Evolutionary conservation across 257 asterid genomes (phyloP), one percentile per base, ranked within the genome.

Genomic region (Capsicum chinense): DNA sequence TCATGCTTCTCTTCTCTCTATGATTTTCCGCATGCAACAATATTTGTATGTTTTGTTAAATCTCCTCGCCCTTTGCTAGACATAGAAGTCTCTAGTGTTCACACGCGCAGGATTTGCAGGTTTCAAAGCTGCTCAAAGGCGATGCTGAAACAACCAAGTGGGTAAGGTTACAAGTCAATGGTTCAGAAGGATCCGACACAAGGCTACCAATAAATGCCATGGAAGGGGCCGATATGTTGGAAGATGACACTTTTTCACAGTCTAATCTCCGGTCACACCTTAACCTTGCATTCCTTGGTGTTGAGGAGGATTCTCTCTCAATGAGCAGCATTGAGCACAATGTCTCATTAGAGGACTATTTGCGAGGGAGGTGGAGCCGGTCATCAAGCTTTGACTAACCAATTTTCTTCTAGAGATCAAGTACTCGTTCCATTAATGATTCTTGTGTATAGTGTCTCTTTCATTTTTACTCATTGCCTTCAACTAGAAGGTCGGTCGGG

Each of bases 311-410:
- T 84, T 90, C 97, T 0, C 83, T 90, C 39, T 95, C 98, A 3
- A 54, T 89, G 52, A 95, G 98, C 87, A 96, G 99, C 94, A 89
- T 91, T n/a, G 98, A 92, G 83, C 98, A 91, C 70, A 89, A 89
- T 81, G 88, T 95, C 57, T 91, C 94, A 1, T 79, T 97, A 26
- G 98, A 95, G 68, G 98, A 97, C 74, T 93, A 95, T 90, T 89
- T 93, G 48, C 90, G 89, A 44, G 97, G 97, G 66, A 86, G 99
- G 88, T 90, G 97, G 93, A 93, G 98, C 87, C 92, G 97, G 9
- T 92, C 99, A 54, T 95, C 99, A 7, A 95, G 98, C 95, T 90
- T 97, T 33, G 98, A 97, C 90, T 95, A 85, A 91, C 86, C 66
- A 17, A 67, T 60, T 21, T 39, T 81, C 84, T 42, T 64, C 56